Evolutionary conservation across 208 protist species (phyloP), one percentile per base, ranked within the genome.

Genomic region (Trypanosoma vivax): DNA sequence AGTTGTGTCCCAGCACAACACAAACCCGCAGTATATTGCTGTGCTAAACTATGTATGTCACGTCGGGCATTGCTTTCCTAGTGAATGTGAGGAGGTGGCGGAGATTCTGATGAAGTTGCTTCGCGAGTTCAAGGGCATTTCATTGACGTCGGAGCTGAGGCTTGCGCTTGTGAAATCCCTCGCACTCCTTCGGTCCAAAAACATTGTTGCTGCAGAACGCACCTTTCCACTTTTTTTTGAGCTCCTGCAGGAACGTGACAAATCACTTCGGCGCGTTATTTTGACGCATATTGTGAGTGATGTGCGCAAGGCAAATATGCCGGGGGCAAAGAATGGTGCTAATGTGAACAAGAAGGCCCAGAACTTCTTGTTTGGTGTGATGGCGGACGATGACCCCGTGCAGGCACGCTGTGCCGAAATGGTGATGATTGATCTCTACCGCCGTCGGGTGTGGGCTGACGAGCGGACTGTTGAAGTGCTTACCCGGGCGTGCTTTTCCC

Each of bases 391-490:
- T 33, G 90, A 94, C 57, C 65, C 83, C 10, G 71, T 95, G 10
- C 95, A 97, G 61, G 92, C 96, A 2, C 79, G 94, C 1, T 96
- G 96, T 58, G 94, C 94, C 9, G 81, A 98, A 37, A 83, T 96
- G 48, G 90, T 98, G 21, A 97, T 99, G 89, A 96, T 99, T 50
- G 92, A 98, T 52, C 80, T 99, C 19, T 99, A 98, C 78, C 81
- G 90, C n/a, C 88, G 95, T 31, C 78, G 93, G 19, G 83, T 98
- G 25, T 98, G 95, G 96, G 82, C 71, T 38, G 79, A 91, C 60
- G 82, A 95, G 68, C 79, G 88, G 16, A 96, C 76, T 14, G 97
- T 98, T 6, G 97, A 98, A 76, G 95, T 98, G 16, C 85, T 99
- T 31, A 91, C 86, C 18, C 81, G 82, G 47, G 96, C 90, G 21